A percentile compares a stretch with the other conserved stretches of the same genome.
These are phyloP conservation scores for Botrytis fabae DNA, from an alignment of 2,329 filamentous ascomycete species.

Conservation along the genomic window DNA sequence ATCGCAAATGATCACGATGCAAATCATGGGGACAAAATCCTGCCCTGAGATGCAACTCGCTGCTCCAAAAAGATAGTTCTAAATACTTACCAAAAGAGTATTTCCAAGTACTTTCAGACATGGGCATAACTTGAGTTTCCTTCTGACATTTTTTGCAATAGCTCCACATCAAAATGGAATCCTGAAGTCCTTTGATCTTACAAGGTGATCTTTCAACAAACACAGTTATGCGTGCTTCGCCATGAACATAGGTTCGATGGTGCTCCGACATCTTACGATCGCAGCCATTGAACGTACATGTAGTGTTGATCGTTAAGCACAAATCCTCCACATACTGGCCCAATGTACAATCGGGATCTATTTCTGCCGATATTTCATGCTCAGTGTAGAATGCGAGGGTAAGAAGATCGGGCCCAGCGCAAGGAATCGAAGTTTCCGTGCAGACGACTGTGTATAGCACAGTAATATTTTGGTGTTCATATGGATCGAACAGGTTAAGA, in stretches of 20 bases:
- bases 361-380: slow-evolving; percentile 61
- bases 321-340: slow-evolving; percentile 95
- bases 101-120: slow-evolving; percentile 95
- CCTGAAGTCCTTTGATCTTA: slow-evolving; percentile 63
- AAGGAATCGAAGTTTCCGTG: slow-evolving; percentile 90
- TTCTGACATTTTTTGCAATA: slow-evolving; percentile 89
- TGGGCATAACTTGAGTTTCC: slow-evolving; percentile 83
- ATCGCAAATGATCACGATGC: slow-evolving; percentile 87
- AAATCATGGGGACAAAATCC: slow-evolving; percentile 87
- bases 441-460: slow-evolving; percentile 93
- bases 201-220: slow-evolving; percentile 77
- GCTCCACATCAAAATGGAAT: slow-evolving; percentile 96
- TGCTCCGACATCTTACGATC: slow-evolving; percentile 88
- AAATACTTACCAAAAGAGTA: slow-evolving; percentile 98
- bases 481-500: slow-evolving; percentile 87
- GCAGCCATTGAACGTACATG: slow-evolving; percentile 81
- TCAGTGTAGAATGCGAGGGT: slow-evolving; percentile 93
- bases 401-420: slow-evolving; percentile 85
- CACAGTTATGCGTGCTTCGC: slow-evolving; percentile 88
- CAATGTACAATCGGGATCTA: slow-evolving; percentile 86
- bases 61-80: slow-evolving; percentile 96
- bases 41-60: slow-evolving; percentile 71
- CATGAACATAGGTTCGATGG: slow-evolving; percentile 95
- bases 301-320: slow-evolving; percentile 71
- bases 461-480: slow-evolving; percentile 93